These are phyloP conservation scores for Aspergillus luchuensis DNA, from an alignment of 2,329 filamentous ascomycete genomes.

Conservation along the genomic window DNA sequence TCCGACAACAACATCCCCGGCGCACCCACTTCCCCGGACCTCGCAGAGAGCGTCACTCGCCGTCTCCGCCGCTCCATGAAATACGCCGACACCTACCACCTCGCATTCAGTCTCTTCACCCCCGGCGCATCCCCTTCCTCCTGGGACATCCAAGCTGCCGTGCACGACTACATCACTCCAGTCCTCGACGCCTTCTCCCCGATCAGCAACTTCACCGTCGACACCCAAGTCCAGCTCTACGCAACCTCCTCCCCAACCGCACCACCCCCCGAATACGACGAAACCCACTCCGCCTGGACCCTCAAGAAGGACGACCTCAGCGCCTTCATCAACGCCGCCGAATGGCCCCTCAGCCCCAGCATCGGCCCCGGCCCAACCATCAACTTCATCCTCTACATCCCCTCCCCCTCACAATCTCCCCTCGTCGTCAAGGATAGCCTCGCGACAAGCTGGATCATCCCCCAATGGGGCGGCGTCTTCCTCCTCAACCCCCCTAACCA, in stretches of 20 bases:
- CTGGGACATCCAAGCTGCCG: conserved; percentile 85
- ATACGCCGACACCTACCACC: conserved; percentile 89
- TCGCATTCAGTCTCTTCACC: conserved; percentile 94
- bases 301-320: conserved; percentile 84
- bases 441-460: conserved; percentile 84
- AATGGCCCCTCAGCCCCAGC: conserved; percentile 93
- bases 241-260: conserved; percentile 68
- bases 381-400: conserved; percentile 92
- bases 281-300: conserved; percentile 60
- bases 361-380: conserved; percentile 92
- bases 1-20: conserved; percentile 50
- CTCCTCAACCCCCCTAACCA: conserved; percentile 61
- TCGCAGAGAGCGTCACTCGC: conserved; percentile 61
- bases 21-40: conserved; percentile 42
- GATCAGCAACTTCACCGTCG: conserved; percentile 93
- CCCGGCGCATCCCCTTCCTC: conserved; percentile 74
- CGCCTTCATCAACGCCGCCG: conserved; percentile 94
- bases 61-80: conserved; percentile 84
- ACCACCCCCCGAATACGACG: conserved; percentile 58
- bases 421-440: conserved; percentile 61
- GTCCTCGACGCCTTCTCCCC: conserved; percentile 75
- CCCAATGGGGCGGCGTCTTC: conserved; percentile 85
- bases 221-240: conserved; percentile 94
- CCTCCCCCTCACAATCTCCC: conserved; percentile 66
- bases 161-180: conserved; percentile 78